Base-by-base conservation (phyloP, 768 basidiomycete genomes). In the Dacryopinax spathularia region DNA sequence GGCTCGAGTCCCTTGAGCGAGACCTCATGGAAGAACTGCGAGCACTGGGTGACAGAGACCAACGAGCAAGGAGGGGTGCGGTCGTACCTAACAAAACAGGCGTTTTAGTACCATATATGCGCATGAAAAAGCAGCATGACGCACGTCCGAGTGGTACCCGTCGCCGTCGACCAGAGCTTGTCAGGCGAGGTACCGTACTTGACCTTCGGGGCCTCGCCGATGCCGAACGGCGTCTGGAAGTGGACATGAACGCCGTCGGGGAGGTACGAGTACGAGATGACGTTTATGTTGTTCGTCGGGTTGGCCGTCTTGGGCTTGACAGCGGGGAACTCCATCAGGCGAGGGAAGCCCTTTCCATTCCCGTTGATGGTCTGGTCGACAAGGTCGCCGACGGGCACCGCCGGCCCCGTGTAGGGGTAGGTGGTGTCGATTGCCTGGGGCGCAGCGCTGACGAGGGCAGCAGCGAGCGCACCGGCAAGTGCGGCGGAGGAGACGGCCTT, bases 211-310 rank as follows among this genome's bases (percentile, higher is more conserved):
- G 60, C 60, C 18, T 37, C 60, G 13, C 60, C 65, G 35, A 67
- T 67, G 18, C 66, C 66, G 34, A 66, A 67, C 1, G 66, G 66
- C 3, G 66, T 67, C 48, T 65, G 64, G 66, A 67, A 67, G 48
- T 67, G 66, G 36, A 67, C 39, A 36, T 67, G 61, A 33, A 67
- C 63, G n/a, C 66, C 66, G 25, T 33, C 37, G n/a, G 66, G 66
- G 35, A 64, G 29, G 59, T 64, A 67, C 6, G 66, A 62, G 20
- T 60, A 41, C 2, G 65, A 64, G 60, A 67, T 66, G 62, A 64
- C 64, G 35, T 67, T 67, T 62, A 67, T 67, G 61, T 67, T 67
- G 63, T 67, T 67, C 35, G 66, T 66, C 25, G 66, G 62, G 34
- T 67, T 67, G 31, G 62, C 29, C 29, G 25, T n/a, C 25, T 15